phyloP scores from a whole-genome alignment of 805 yeast species.

The Lipomyces anomalus region DNA sequence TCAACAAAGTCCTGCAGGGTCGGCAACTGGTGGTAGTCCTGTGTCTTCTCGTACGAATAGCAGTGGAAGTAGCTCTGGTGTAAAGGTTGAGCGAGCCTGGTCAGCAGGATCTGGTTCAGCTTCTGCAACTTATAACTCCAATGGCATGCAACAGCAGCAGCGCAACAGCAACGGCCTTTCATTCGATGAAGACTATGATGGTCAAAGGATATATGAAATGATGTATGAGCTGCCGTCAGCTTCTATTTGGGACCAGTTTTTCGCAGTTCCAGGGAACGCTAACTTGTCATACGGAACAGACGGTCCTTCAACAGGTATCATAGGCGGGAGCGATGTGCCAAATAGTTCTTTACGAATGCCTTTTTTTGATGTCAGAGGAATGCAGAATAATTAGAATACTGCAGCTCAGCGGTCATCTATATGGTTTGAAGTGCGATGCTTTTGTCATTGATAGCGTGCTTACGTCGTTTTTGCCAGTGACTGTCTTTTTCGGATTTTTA shows the following conservation, averaged over 20 bases:
- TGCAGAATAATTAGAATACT: no score
- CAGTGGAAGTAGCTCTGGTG: not conserved
- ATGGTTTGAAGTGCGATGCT: no score
- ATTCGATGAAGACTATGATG: conserved; percentile 26
- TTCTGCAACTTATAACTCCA: not conserved
- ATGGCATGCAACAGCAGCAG: conserved; percentile 7
- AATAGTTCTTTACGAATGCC: no score
- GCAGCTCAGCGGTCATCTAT: no score
- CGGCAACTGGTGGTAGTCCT: conserved; percentile 3
- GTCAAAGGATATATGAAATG: conserved; percentile 33
- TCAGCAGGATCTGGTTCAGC: not conserved
- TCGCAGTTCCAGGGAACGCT: conserved; percentile 23
- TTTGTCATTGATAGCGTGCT: no score
- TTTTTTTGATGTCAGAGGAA: no score
- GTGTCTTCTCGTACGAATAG: conserved; percentile 11
- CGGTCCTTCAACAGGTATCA: no score
- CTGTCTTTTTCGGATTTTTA: no score
- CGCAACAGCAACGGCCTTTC: no score
- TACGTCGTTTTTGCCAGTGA: no score
- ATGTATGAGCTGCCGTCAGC: conserved; percentile 33
- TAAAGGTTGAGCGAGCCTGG: not conserved
- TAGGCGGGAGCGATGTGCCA: no score
- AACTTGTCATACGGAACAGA: conserved; percentile 5
- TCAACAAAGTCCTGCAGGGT: not conserved
- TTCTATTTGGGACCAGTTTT: conserved; percentile 34